Base-by-base conservation (phyloP, 1,284 basidiomycete genomes). In the Earliella scabrosa region DNA sequence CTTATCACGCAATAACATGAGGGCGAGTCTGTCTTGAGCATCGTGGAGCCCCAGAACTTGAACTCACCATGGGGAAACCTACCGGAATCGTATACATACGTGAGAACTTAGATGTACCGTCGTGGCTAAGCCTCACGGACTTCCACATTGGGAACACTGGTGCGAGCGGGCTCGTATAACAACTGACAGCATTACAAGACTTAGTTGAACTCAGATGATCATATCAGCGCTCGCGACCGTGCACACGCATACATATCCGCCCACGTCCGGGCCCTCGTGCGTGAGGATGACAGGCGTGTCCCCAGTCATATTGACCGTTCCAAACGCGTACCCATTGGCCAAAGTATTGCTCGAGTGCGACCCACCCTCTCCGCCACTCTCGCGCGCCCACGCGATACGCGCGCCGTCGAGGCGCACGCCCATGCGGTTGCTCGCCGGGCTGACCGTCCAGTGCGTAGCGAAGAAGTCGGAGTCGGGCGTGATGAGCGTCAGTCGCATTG, bases 331-430 rank as follows among this genome's bases (percentile, higher is more conserved):
- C 2, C 82, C 85, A 55, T 87, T 86, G 61, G 90, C 87, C 20
- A 88, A 77, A 45, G 90, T 84, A 63, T 90, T 90, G 36, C 81
- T 83, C 0, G 88, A 87, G 68, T 91, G 89, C 11, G 83, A 82
- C 0, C 88, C 88, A 7, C 88, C 88, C 65, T 89, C 82, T 0
- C 87, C 87, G 14, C 88, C 88, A 48, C 77, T 82, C 16, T 67
- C 59, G 35, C 87, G 75, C 0, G 86, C 80, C 85, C 86, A 91
- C 9, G 73, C 61, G 41, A 89, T 77, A n/a, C 73, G 76, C 0
- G 77, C 69, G 1, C 78, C 76, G 45, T 82, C 76, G 13, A 73
- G 59, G 8, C 83, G 77, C 36, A 85, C 80, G 13, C 83, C 83
- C 75, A 86, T 82, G 10, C 85, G 77, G 64, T 87, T 87, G 66